Conservation (phyloP, 495 filamentous ascomycete species). For the Physcia stellaris region DNA sequence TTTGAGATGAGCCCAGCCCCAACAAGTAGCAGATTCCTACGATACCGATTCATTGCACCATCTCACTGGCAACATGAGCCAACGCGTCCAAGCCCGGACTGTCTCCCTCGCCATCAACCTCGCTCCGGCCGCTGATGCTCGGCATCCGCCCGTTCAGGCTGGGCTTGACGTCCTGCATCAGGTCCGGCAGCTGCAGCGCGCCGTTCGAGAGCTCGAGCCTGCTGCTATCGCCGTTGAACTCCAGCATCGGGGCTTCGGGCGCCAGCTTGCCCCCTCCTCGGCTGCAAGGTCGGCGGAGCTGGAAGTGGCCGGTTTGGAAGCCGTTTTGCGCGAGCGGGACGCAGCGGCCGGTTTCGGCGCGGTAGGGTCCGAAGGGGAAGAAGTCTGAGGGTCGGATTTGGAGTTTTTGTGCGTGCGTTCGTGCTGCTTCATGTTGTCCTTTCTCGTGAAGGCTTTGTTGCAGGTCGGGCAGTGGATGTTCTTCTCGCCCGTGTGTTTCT, state of each 20-base stretch:
- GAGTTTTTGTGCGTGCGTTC: constrained; percentile 60
- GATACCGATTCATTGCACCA: too few relatives aligned
- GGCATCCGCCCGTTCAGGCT: background rate
- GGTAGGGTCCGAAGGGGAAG: background rate
- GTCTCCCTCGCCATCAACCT: constrained; percentile 14
- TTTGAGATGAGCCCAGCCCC: too few relatives aligned
- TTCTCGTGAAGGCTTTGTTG: constrained; percentile 86
- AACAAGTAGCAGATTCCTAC: too few relatives aligned
- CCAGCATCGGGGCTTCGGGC: too few relatives aligned
- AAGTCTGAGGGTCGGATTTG: background rate
- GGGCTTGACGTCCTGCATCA: background rate
- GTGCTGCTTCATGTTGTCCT: constrained; percentile 99
- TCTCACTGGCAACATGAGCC: constrained; percentile 11
- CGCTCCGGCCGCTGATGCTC: background rate
- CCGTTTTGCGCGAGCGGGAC: background rate
- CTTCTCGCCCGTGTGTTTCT: constrained; percentile 95
- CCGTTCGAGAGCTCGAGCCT: background rate
- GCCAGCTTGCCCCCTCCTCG: too few relatives aligned
- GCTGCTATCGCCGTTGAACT: background rate
- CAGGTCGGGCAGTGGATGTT: constrained; percentile 81
- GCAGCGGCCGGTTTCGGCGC: background rate
- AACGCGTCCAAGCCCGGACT: constrained; percentile 16
- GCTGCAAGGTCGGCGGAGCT: background rate
- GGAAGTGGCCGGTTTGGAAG: background rate
- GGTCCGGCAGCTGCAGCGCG: background rate